Evolutionary conservation across 768 basidiomycete genomes (phyloP).

Genomic region (Boletus subparvulus): DNA sequence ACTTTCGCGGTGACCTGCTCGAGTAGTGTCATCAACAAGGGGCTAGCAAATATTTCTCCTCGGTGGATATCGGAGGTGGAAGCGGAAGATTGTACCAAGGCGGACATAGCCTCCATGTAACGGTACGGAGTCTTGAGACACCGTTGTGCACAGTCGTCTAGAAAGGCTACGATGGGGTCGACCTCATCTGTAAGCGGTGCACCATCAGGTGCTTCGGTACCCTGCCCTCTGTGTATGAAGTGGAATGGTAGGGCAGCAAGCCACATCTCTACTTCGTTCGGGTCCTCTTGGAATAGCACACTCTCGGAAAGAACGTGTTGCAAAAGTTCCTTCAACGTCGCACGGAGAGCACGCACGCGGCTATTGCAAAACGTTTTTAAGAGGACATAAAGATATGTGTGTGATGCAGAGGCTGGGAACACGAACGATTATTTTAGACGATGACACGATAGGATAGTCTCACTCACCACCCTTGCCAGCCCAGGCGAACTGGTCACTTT

Average conservation of each 20-base stretch:
- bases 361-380: conserved; percentile 60
- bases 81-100: conserved; percentile 26
- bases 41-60: conserved; percentile 54
- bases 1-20: conserved; percentile 77
- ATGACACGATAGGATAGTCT: neutral
- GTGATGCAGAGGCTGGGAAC: conserved; percentile 43
- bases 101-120: conserved; percentile 73
- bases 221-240: conserved; percentile 32
- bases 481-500: conserved; percentile 81
- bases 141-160: conserved; percentile 85
- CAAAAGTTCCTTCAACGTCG: conserved; percentile 54
- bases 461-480: conserved; percentile 65
- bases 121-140: conserved; percentile 81
- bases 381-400: conserved; percentile 72
- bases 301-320: conserved; percentile 64
- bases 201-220: conserved; percentile 50
- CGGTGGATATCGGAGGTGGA: conserved; percentile 7
- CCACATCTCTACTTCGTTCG: conserved; percentile 73
- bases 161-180: conserved; percentile 57
- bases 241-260: conserved; percentile 57
- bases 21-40: conserved; percentile 74
- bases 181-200: conserved; percentile 54
- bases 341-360: conserved; percentile 50
- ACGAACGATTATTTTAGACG: neutral
- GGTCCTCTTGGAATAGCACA: conserved; percentile 78